These are phyloP conservation scores for Waltiozyma sp. DNA, from an alignment of 1,139 yeast genomes.

Conservation along the genomic window DNA sequence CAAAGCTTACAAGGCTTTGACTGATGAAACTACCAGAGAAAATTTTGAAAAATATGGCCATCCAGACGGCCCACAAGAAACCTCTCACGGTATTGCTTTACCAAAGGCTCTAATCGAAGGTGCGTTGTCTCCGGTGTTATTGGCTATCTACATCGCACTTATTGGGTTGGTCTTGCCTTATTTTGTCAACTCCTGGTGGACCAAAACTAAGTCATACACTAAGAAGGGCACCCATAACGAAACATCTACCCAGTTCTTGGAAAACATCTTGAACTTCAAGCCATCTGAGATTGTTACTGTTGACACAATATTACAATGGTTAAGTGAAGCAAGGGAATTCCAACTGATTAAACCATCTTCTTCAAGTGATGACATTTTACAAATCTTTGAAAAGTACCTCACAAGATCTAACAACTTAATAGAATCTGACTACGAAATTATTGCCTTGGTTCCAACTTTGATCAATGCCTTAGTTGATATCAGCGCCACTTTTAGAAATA, in stretches of 20 bases:
- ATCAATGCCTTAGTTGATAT: constrained; percentile 71
- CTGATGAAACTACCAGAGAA: constrained; percentile 78
- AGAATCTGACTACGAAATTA: constrained; percentile 29
- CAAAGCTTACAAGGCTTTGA: constrained; percentile 88
- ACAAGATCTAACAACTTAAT: constrained; percentile 34
- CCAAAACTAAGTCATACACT: constrained; percentile 66
- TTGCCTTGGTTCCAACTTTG: constrained; percentile 54
- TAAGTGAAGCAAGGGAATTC: constrained; percentile 58
- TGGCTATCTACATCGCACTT: constrained; percentile 55
- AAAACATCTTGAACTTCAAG: constrained; percentile 57
- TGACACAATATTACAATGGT: constrained; percentile 46
- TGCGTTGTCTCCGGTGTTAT: constrained; percentile 54
- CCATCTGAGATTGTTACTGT: constrained; percentile 62
- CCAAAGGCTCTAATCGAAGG: constrained; percentile 90
- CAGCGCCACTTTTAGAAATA: constrained; percentile 67
- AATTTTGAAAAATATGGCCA: constrained; percentile 86
- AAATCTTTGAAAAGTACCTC: constrained; percentile 46
- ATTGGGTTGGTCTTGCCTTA: constrained; percentile 74
- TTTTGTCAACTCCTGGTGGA: constrained; percentile 87
- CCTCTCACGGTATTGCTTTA: constrained; percentile 93
- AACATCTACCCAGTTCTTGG: constrained; percentile 67
- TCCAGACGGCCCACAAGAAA: constrained; percentile 95
- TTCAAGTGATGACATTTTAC: constrained; percentile 35
- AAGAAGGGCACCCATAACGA: constrained; percentile 73
- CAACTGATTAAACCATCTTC: constrained; percentile 20